Evolutionary conservation across 257 asterid genomes (phyloP), one percentile per base, ranked within the genome.

Genomic region (Plantago ovata): DNA sequence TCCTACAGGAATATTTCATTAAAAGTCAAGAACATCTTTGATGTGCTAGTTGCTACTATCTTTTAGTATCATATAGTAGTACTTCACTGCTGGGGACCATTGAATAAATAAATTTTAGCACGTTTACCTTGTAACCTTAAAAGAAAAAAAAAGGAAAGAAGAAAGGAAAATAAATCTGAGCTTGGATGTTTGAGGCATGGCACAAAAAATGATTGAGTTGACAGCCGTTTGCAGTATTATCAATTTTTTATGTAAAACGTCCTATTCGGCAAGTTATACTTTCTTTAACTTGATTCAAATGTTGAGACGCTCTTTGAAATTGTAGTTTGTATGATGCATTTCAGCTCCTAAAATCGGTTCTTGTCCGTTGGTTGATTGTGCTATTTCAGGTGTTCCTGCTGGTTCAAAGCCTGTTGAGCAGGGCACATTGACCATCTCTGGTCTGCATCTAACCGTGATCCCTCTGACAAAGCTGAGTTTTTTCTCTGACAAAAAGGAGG

Each of bases 401-500:
- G 87, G 86, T 75, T 72, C 80, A 61, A 88, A 84, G 75, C 81
- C 78, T 69, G 75, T 77, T 44, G 94, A 82, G 68, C 89, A 84
- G 50, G 86, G 86, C 49, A 75, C 85, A 41, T 63, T 88, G 79
- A 92, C 95, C 60, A 85, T 92, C 79, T 87, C 86, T 41, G 95
- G 95, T 75, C 83, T 92, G 71, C 94, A 85, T 79, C 85, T 92
- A 67, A 92, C 90, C 13, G 75, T 84, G 79, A 76, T 69, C 61
- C 89, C 94, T 75, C 84, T 84, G 72, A 79, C 95, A 44, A 88
- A 88, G 95, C 81, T 88, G 95, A 82, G 89, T 71, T 83, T 92
- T 74, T 92, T 92, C 83, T 81, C 95, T 68, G 96, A 92, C 81
- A 92, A 92, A 84, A 84, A 88, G 87, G 98, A 88, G 77, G 78